Evolutionary conservation across 164 flowering plant genomes (phyloP).

Genomic region (Magnolia officinalis): DNA sequence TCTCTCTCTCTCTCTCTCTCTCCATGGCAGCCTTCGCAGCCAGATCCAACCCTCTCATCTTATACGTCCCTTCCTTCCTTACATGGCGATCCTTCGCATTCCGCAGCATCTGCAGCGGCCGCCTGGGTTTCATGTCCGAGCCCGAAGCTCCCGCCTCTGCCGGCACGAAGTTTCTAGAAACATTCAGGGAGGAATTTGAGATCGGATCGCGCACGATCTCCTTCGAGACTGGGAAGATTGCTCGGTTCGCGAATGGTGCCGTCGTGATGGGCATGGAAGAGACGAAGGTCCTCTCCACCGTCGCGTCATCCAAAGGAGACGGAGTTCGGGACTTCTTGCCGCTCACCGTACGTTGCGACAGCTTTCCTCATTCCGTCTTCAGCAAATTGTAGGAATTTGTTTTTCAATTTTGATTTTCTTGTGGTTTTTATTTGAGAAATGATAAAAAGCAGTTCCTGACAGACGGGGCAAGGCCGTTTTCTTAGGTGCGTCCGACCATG

Average conservation of each 20-base stretch:
- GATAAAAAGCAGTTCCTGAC: no score
- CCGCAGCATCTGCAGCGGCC: slow-evolving; percentile 51
- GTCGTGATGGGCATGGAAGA: slow-evolving; percentile 83
- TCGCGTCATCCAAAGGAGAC: slow-evolving; percentile 60
- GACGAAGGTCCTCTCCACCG: slow-evolving; percentile 80
- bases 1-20: not conserved
- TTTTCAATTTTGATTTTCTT: no score
- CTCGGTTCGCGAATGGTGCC: slow-evolving; percentile 88
- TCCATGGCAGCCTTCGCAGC: slow-evolving; percentile 18
- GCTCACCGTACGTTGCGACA: slow-evolving; percentile 59
- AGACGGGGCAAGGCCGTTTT: no score
- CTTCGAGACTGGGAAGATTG: slow-evolving; percentile 81
- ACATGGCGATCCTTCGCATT: slow-evolving; percentile 42
- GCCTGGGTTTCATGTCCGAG: slow-evolving; percentile 22
- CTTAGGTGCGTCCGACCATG: no score
- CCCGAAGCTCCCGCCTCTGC: slow-evolving; percentile 23
- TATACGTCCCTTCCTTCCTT: slow-evolving; percentile 36
- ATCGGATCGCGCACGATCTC: slow-evolving; percentile 62
- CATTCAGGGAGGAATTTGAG: slow-evolving; percentile 75
- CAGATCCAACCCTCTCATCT: slow-evolving; percentile 42
- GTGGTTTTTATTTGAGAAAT: no score
- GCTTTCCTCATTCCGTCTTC: no score
- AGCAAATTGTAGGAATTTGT: no score
- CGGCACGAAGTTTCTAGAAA: slow-evolving; percentile 57
- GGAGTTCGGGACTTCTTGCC: slow-evolving; percentile 70